Evolutionary conservation across 192 early-diverging fungal species (phyloP), one percentile per base, ranked within the genome.

Genomic region (Coemansia sp.): DNA sequence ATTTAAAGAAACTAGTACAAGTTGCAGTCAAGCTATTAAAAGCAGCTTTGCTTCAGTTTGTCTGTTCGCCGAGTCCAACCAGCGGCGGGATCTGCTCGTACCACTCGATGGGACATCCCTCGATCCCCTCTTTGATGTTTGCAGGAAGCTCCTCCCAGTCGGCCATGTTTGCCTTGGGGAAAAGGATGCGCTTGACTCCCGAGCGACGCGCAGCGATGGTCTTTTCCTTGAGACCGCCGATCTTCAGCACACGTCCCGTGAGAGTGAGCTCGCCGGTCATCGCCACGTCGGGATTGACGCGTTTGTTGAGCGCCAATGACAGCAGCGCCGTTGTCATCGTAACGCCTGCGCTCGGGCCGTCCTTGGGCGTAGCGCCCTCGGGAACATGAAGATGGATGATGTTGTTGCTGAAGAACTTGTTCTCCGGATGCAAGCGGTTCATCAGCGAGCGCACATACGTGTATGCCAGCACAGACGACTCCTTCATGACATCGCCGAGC

Each of bases 401-500:
- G 18, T 93, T 92, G 63, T 89, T 88, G 64, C 91, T 87, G 71
- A 99, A 99, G 85, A 97, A 97, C 58, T 82, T 83, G 74, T 94
- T 97, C 19, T 88, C 83, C 7, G 94, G 93, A 72, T 87, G 88
- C n/a, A 77, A 69, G 16, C 74, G 80, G 35, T 84, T 85, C 66
- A 97, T 62, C 32, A 95, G 75, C 24, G 92, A 85, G 69, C 92
- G 91, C n/a, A 93, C 89, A 82, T 85, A 99, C 1, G 97, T 97
- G 83, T 99, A 99, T 0, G 97, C 94, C 58, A 99, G 94, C 13
- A 86, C 90, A 8, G 90, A 87, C 23, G 90, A 92, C 72, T 99
- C 97, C 83, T 99, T 99, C 95, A 99, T 99, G 30, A 99, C 97
- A 72, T 96, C 95, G 47, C 97, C 97, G 71, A 99, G 83, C 78